These are phyloP conservation scores for Metschnikowia borealis DNA, from an alignment of 805 yeast species.

Conservation along the genomic window DNA sequence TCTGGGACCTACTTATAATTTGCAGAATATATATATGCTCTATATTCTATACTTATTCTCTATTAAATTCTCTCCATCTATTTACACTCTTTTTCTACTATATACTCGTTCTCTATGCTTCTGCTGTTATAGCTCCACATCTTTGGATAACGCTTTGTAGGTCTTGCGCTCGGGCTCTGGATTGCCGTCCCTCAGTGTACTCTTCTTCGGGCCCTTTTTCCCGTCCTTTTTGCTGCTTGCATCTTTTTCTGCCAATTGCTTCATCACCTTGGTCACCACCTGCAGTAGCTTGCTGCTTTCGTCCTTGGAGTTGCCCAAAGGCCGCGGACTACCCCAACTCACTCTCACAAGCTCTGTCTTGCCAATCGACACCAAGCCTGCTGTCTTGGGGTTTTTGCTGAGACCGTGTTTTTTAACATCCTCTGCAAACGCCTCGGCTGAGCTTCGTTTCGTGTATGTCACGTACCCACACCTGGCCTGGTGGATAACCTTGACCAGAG, in stretches of 20 bases:
- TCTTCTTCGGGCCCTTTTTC: background rate
- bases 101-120: background rate
- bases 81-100: background rate
- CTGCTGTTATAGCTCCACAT: constrained; percentile 10
- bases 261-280: constrained; percentile 51
- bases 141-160: constrained; percentile 12
- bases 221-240: constrained; percentile 2
- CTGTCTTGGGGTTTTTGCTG: constrained; percentile 24
- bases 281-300: constrained; percentile 47
- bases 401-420: constrained; percentile 22
- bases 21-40: no score
- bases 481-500: constrained; percentile 49
- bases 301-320: constrained; percentile 37
- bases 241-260: constrained; percentile 46
- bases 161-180: background rate
- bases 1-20: no score
- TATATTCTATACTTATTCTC: no score
- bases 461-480: constrained; percentile 62
- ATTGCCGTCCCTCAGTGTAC: background rate
- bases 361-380: constrained; percentile 32
- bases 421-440: constrained; percentile 46
- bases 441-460: constrained; percentile 43
- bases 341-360: constrained; percentile 45
- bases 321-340: constrained; percentile 50
- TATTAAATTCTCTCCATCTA: background rate